A percentile compares a stretch with the other conserved stretches of the same genome.
Conservation (phyloP, 169 alveolate species). For the Cryptosporidium baileyi region DNA sequence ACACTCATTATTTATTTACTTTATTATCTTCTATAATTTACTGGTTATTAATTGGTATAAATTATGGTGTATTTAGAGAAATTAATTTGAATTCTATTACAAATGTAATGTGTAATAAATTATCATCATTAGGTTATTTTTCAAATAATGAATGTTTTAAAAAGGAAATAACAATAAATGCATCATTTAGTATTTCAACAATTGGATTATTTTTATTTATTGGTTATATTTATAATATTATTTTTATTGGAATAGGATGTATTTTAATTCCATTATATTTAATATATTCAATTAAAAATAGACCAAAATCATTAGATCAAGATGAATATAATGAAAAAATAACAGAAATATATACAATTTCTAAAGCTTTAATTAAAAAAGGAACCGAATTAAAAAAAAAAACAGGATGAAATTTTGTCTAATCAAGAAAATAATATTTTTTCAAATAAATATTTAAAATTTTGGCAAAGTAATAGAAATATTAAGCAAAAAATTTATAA, state of each 20-base stretch:
- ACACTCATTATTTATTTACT: constrained; percentile 20
- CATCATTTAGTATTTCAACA: constrained; percentile 1
- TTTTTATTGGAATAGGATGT: constrained; percentile 42
- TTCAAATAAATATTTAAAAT: not conserved
- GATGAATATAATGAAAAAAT: constrained; percentile 1
- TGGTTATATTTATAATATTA: constrained; percentile 35
- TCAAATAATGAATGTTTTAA: not conserved
- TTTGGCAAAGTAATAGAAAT: not conserved
- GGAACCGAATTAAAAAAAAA: constrained; percentile 24
- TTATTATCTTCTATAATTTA: not conserved
- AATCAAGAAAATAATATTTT: not conserved
- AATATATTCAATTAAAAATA: not conserved
- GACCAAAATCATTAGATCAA: not conserved
- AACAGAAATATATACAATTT: not conserved
- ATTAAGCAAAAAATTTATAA: constrained; percentile 30
- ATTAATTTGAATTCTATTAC: not conserved
- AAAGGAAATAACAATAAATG: not conserved
- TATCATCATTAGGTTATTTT: constrained; percentile 2
- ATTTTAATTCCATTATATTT: constrained; percentile 7
- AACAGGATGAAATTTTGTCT: constrained; percentile 5
- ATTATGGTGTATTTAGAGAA: constrained; percentile 40
- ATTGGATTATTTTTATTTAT: constrained; percentile 23
- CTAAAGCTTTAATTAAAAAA: not conserved
- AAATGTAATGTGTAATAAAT: not conserved
- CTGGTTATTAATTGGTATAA: constrained; percentile 18